Evolutionary conservation across 2,329 filamentous ascomycete species (phyloP).

Genomic region (Aschersonia sp.): DNA sequence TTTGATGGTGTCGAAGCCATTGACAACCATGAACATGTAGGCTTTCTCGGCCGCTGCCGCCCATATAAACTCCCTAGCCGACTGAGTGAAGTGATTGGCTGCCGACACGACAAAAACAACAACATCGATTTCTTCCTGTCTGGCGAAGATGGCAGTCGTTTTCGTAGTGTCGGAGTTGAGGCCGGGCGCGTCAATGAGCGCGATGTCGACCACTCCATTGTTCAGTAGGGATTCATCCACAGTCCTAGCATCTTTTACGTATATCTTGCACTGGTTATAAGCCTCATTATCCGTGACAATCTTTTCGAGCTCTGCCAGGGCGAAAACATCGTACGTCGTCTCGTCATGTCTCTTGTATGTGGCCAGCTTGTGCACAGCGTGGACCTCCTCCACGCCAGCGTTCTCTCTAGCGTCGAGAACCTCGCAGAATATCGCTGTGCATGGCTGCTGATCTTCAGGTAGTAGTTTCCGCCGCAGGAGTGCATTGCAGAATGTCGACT

Average conservation of each 20-base stretch:
- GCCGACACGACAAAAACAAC: conserved; percentile 97
- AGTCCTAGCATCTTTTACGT: conserved; percentile 75
- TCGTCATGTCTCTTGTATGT: conserved; percentile 83
- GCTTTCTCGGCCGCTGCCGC: conserved; percentile 93
- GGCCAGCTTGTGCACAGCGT: conserved; percentile 73
- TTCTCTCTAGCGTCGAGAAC: conserved; percentile 89
- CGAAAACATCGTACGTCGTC: conserved; percentile 81
- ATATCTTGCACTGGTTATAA: conserved; percentile 94
- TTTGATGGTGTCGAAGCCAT: conserved; percentile 86
- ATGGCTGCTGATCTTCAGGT: conserved; percentile 94
- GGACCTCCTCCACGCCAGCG: conserved; percentile 81
- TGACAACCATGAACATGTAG: conserved; percentile 98
- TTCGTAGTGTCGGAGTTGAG: conserved; percentile 93
- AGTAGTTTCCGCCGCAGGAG: conserved; percentile 80
- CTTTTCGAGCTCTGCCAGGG: conserved; percentile 63
- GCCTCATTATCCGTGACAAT: conserved; percentile 79
- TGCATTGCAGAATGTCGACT: conserved; percentile 99
- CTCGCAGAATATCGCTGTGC: conserved; percentile 96
- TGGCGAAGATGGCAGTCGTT: conserved; percentile 90
- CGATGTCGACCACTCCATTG: conserved; percentile 96
- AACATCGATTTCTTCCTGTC: conserved; percentile 97
- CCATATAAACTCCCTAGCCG: conserved; percentile 95
- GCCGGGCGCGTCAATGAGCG: conserved; percentile 89
- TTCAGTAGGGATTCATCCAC: conserved; percentile 91
- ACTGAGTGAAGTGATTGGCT: conserved; percentile 93